Base-by-base conservation (phyloP, 75 land plant genomes). In the Chamaecyparis obtusa region DNA sequence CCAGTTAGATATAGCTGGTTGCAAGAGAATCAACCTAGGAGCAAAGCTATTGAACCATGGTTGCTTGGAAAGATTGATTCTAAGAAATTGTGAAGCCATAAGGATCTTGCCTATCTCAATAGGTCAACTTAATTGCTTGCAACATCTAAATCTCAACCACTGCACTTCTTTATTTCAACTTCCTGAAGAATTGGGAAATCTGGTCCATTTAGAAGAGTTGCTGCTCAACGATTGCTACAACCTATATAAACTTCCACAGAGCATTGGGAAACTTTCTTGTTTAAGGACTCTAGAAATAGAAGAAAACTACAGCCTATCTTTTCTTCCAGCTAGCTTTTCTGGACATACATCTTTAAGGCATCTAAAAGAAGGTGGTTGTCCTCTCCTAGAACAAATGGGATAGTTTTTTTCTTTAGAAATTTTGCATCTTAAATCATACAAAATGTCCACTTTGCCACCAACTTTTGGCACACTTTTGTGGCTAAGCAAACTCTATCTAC, bases 171-270 rank as follows among this genome's bases (percentile, higher is more conserved):
- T 84, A 7, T 84, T 84, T 84, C 37, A 24, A 17, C 85, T 84
- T 8, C 85, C 85, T 33, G 64, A 84, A 14, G 85, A 84, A 32
- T 27, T 55, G 49, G 85, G 85, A 84, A 56, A 84, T 55, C 67
- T 84, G 36, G 41, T 55, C 49, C 16, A 24, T 56, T 36, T 84
- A 55, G 85, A 84, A 84, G 85, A 84, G 21, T 36, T 84, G 64
- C 37, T 84, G 41, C 64, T 84, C 54, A 84, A 84, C 17, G 51
- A 56, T 55, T 84, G 85, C 85, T 55, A 84, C 85, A 84, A 84
- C 36, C 13, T 84, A 33, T 84, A 41, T 33, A 41, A 55, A 56
- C 85, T 84, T 56, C 67, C 85, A 44, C 27, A 84, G 67, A 84
- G 67, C 64, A 84, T 84, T 84, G 85, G 67, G 37, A 84, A 84